Evolutionary conservation across 306 rosid species (phyloP).

Genomic region (Citrullus mucosospermus): DNA sequence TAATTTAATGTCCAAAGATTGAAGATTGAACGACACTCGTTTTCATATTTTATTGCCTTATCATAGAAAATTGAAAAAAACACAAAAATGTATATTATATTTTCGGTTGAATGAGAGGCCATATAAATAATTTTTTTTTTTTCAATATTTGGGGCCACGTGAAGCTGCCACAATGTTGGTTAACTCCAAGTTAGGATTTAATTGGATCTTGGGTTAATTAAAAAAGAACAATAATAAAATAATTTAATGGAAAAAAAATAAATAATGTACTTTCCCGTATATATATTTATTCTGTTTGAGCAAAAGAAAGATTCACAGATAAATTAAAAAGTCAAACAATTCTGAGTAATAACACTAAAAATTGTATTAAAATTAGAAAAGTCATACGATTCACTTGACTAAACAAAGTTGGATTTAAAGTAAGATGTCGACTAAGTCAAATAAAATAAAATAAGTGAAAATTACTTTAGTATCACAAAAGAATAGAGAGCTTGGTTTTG

Average conservation of each 20-base stretch:
- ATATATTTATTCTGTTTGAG: too few relatives aligned
- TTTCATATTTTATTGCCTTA: background rate
- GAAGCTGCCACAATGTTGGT: background rate
- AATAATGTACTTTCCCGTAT: background rate
- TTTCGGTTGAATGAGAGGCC: background rate
- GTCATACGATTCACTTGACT: background rate
- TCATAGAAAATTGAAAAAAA: background rate
- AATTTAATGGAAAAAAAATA: background rate
- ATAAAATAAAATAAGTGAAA: background rate
- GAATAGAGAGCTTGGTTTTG: too few relatives aligned
- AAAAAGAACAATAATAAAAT: background rate
- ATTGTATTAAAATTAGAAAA: background rate
- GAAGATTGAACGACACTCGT: background rate
- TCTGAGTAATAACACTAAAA: background rate
- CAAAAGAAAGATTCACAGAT: background rate
- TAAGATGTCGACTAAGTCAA: background rate
- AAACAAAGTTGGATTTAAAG: too few relatives aligned
- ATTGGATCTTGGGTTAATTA: background rate
- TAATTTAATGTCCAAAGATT: background rate
- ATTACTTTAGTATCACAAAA: background rate
- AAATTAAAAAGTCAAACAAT: background rate
- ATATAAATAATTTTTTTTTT: background rate
- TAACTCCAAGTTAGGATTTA: background rate
- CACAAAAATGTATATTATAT: background rate
- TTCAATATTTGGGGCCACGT: background rate